These are phyloP conservation scores for Saccharomycopsis schoenii DNA, from an alignment of 805 yeast genomes.

Conservation along the genomic window DNA sequence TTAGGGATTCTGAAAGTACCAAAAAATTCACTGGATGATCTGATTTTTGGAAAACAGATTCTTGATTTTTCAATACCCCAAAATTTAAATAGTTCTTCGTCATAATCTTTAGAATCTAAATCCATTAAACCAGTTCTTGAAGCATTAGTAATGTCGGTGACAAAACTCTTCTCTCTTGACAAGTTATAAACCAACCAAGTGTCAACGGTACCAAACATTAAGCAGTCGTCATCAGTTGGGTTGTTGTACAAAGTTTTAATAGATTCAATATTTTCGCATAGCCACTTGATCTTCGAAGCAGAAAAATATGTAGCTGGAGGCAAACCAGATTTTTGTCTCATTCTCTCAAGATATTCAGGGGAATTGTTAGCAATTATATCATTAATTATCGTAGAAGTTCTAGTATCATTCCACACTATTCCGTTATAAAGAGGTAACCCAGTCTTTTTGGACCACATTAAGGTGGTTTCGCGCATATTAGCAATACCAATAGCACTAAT, in stretches of 20 bases:
- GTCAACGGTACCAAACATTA: conserved; percentile 91
- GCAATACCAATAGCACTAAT: conserved; percentile 80
- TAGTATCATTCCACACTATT: conserved; percentile 92
- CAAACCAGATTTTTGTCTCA: conserved; percentile 65
- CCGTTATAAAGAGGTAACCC: conserved; percentile 81
- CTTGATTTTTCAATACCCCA: conserved; percentile 69
- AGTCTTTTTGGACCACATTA: conserved; percentile 76
- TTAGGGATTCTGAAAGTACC: conserved; percentile 63
- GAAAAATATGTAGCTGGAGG: conserved; percentile 89
- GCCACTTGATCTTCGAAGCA: conserved; percentile 83
- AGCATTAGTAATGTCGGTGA: conserved; percentile 87
- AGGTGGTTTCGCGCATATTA: conserved; percentile 92
- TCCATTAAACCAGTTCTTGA: conserved; percentile 87
- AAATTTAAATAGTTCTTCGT: conserved; percentile 59
- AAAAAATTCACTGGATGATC: conserved; percentile 67
- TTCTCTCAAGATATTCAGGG: conserved; percentile 43
- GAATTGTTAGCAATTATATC: conserved; percentile 46
- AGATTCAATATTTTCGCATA: conserved; percentile 64
- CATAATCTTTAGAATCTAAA: conserved; percentile 65
- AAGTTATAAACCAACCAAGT: conserved; percentile 86
- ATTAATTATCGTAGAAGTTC: conserved; percentile 66
- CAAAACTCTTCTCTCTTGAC: conserved; percentile 58
- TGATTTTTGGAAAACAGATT: conserved; percentile 64
- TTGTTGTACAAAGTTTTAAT: conserved; percentile 67
- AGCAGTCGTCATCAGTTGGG: conserved; percentile 28